phyloP scores from a whole-genome alignment of 495 filamentous ascomycete genomes.

The Hypoxylon trugodes region DNA sequence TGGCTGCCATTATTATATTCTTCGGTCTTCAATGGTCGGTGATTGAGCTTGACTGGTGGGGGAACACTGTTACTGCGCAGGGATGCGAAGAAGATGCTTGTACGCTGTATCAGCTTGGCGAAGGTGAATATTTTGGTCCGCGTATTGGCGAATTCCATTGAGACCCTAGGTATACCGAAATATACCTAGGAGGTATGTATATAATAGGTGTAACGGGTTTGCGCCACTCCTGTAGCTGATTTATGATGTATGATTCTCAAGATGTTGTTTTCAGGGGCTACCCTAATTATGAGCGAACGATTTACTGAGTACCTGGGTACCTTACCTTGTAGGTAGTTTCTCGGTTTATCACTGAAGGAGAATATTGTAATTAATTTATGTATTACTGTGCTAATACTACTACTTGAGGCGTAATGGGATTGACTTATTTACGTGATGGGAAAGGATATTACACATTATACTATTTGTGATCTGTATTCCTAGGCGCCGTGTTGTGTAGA shows the following conservation, averaged over 20 bases:
- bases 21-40: slow-evolving; percentile 48
- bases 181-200: no score
- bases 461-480: not conserved
- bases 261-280: no score
- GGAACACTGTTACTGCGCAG: slow-evolving; percentile 41
- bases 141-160: slow-evolving; percentile 44
- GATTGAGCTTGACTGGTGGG: slow-evolving; percentile 54
- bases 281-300: no score
- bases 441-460: not conserved
- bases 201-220: no score
- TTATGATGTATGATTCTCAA: no score
- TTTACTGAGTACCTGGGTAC: not conserved
- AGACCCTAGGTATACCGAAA: no score
- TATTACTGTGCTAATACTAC: slow-evolving; percentile 22
- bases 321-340: not conserved
- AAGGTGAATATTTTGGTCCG: slow-evolving; percentile 52
- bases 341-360: not conserved
- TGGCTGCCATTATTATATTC: slow-evolving; percentile 53
- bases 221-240: no score
- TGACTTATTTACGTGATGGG: not conserved
- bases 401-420: slow-evolving; percentile 19
- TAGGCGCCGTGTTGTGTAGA: not conserved
- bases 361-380: not conserved
- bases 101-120: slow-evolving; percentile 28
- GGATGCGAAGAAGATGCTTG: slow-evolving; percentile 49